Evolutionary conservation across 495 filamentous ascomycete genomes (phyloP), one percentile per base, ranked within the genome.

Genomic region (Choiromyces venosus): DNA sequence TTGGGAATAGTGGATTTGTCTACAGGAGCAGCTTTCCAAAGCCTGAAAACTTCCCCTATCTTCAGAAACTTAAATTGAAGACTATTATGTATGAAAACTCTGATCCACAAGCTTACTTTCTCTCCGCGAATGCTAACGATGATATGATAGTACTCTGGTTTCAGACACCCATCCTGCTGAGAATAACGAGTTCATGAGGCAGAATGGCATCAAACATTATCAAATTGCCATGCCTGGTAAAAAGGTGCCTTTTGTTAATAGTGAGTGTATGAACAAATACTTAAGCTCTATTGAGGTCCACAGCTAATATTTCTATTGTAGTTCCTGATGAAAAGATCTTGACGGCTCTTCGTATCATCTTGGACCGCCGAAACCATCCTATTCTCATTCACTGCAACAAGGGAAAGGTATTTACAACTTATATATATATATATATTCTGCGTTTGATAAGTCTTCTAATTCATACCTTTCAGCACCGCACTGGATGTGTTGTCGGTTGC

Each of bases 351-450:
- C 81, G 86, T 4, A 81, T 93, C 66, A 84, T 93, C 37, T 83
- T 92, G 44, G 85, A 93, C 78, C 83, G 85, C 9, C 79, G 84
- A 18, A 92, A 93, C 71, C 88, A 93, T 72, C 93, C 93, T 0
- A 78, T 96, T 1, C 84, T 95, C 46, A 88, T 96, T 40, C 93
- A 96, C 78, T 96, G 93, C 83, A 96, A 96, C 77, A 92, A 95
- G 77, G 93, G 93, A 73, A 93, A 91, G 84, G 90, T 91, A 83
- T 72, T 84, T 80, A 52, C 40, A 65, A 56, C 5, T 19, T 29
- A n/a, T 69, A 35, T 21, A 40, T 37, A 21, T 40, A 68, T 64
- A 25, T 56, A 14, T 69, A 25, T 38, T n/a, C 36, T 1, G 40
- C 35, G 10, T 33, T 16, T 33, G 25, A 38, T 66, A 42, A 19